Base-by-base conservation (phyloP, 345 rosid genomes). In the Citrus hindsii region DNA sequence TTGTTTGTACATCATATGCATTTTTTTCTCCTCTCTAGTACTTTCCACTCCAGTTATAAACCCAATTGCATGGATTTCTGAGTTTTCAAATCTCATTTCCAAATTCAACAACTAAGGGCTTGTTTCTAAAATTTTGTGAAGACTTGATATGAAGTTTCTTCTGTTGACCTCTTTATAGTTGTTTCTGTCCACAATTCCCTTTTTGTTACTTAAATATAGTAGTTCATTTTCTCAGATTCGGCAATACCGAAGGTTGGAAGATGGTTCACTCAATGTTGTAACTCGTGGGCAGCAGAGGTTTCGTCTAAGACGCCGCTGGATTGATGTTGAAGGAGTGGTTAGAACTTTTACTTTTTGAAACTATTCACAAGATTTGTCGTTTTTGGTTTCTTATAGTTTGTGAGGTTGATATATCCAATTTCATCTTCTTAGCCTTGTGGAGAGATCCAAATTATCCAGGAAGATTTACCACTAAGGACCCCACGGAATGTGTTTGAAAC, bases 271-370 rank as follows among this genome's bases (percentile, higher is more conserved):
- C 71, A 96, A 96, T 79, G 91, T 95, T 67, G 90, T 96, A 68
- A 92, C 98, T 80, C 98, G 97, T 64, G 99, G 99, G 56, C 92
- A 90, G 73, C 99, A 96, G 77, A 90, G 99, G 59, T 94, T 94
- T 83, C 89, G 78, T 77, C 67, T 96, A 75, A 91, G 79, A 83
- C 95, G 90, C 25, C 84, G 85, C 66, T 94, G 97, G 97, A 87
- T 86, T 82, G 99, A 94, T 77, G 92, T 55, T 22, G 99, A 89
- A 84, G 97, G 98, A 89, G 93, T 87, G 85, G 99, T 94, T 84
- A 84, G 98, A 80, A 71, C 65, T 51, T 9, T 66, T 63, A 67
- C 2, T 74, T 42, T 62, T 77, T 73, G 25, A 9, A 25, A 27
- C 33, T 38, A 16, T 73, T 48, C 51, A 19, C 38, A 62, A 22